Base-by-base conservation (phyloP, 768 basidiomycete genomes). In the Boletus sp. region DNA sequence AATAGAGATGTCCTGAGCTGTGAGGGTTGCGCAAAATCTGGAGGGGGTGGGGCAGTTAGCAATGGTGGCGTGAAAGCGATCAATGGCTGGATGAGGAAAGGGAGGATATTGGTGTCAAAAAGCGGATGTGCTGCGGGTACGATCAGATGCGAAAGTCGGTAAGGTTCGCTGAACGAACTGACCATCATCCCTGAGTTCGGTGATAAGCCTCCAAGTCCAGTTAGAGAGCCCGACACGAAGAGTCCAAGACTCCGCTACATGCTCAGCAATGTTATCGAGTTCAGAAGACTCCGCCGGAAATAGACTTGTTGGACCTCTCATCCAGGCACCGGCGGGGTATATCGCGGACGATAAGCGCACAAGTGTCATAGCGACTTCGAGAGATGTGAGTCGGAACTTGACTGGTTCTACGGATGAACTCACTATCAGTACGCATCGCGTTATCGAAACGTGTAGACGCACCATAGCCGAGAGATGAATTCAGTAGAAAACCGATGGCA, bases 121-220 rank as follows among this genome's bases (percentile, higher is more conserved):
- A 87, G 75, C 40, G 79, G 79, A 19, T 79, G 73, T 46, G 79
- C 83, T 84, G 62, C 46, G 51, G 51, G 21, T 51, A 23, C 1
- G 23, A 29, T 65, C 43, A 61, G 49, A 42, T 32, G 11, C 3
- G 39, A 44, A 41, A 33, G 19, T 30, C 17, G 7, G 13, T 8
- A 14, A 35, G 21, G 35, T 35, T 15, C 7, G 46, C 11, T 47
- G 35, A 27, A 54, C 59, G 76, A 47, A 53, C 67, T 72, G 57
- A 87, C 88, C 77, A 61, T 90, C 87, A 47, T 88, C 85, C 66
- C 82, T 83, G 43, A 90, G 78, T 63, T 87, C 87, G 7, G 81
- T 77, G n/a, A 90, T 80, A 3, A 82, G 78, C 60, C 84, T 78
- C 88, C 90, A 92, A 39, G 83, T 79, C 90, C 90, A 93, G 42